Percentiles rank a stretch among this genome's conserved stretches.
Evolutionary conservation across 139 green algal genomes (phyloP).

Genomic region (Volvox africanus): DNA sequence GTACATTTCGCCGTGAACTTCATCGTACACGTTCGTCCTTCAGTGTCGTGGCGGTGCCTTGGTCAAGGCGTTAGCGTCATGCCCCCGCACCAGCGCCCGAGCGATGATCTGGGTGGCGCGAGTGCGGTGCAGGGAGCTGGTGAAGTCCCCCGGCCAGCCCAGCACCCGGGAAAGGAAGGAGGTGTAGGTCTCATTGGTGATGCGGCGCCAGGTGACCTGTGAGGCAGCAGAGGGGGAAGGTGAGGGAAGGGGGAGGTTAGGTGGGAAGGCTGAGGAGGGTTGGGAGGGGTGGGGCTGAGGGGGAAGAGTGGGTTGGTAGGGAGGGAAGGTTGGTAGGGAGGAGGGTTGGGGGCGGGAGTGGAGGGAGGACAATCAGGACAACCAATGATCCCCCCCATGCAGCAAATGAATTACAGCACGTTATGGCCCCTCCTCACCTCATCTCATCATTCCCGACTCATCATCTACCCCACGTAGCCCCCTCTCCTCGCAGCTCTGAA

Average conservation of each 20-base stretch:
- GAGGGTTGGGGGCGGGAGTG: not conserved
- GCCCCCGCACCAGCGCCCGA: constrained; percentile 26
- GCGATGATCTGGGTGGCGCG: not conserved
- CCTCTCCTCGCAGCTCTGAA: too few species aligned
- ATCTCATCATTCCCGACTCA: too few species aligned
- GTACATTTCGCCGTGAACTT: too few species aligned
- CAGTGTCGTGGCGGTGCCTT: not conserved
- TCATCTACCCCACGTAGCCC: too few species aligned
- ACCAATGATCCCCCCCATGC: too few species aligned
- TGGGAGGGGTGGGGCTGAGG: not conserved
- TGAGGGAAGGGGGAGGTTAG: too few species aligned
- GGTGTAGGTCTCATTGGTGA: constrained; percentile 36
- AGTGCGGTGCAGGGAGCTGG: not conserved
- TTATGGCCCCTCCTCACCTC: too few species aligned
- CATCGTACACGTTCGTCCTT: not conserved
- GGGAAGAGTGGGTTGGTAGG: not conserved
- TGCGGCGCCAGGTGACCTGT: constrained; percentile 37
- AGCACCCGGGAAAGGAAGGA: constrained; percentile 31
- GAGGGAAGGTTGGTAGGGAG: too few species aligned
- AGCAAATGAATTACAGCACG: too few species aligned
- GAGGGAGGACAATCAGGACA: too few species aligned
- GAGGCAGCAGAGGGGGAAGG: not conserved
- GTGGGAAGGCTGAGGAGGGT: too few species aligned
- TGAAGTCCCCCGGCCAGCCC: constrained; percentile 8
- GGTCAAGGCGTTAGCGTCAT: not conserved